Percentiles rank a stretch among this genome's conserved stretches.
phyloP scores from a whole-genome alignment of 257 asterid genomes.

The Solanum bukasovii region DNA sequence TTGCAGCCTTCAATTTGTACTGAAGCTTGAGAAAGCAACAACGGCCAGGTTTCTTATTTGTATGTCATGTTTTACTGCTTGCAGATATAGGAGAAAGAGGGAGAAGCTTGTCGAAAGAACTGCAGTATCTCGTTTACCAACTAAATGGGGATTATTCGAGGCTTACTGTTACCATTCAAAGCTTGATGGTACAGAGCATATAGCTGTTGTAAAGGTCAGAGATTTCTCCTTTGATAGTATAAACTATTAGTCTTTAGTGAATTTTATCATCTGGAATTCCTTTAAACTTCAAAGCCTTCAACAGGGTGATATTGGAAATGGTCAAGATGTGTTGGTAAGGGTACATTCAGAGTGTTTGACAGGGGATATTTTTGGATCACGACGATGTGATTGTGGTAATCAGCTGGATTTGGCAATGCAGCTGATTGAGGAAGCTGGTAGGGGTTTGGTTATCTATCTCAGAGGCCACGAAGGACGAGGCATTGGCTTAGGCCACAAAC shows the following conservation, averaged over 20 bases:
- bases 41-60: neutral
- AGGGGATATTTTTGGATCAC: conserved; percentile 76
- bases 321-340: conserved; percentile 72
- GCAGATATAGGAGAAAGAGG: conserved; percentile 72
- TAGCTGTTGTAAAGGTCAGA: conserved; percentile 59
- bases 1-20: neutral
- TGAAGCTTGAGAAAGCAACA: neutral
- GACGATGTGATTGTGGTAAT: conserved; percentile 73
- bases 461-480: conserved; percentile 88
- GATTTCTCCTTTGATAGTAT: neutral
- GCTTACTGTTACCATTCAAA: conserved; percentile 63
- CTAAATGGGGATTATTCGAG: conserved; percentile 73
- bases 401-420: conserved; percentile 80
- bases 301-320: conserved; percentile 73
- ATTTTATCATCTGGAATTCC: neutral
- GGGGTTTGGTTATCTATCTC: conserved; percentile 69
- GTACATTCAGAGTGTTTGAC: conserved; percentile 88
- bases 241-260: neutral
- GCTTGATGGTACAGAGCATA: conserved; percentile 67
- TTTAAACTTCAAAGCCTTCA: neutral
- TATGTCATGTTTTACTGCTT: neutral
- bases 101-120: conserved; percentile 61
- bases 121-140: conserved; percentile 54
- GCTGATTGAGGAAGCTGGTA: conserved; percentile 54
- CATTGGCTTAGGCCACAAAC: conserved; percentile 73